Evolutionary conservation across 805 yeast species (phyloP), one percentile per base, ranked within the genome.

Genomic region (Wickerhamiella sergipiensis): DNA sequence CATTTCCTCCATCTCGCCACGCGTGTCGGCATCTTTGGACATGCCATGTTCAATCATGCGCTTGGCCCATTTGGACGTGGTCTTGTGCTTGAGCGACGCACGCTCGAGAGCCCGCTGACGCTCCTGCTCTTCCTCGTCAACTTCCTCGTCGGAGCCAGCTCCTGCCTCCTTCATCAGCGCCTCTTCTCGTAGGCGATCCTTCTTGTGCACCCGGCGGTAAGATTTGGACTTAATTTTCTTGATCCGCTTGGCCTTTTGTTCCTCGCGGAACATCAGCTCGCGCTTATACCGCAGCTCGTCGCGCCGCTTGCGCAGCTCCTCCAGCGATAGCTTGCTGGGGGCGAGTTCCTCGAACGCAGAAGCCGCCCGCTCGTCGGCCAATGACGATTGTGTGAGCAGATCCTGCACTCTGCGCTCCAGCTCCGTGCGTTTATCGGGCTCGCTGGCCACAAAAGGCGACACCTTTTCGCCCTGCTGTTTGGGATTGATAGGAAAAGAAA

Each of bases 1-100:
- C 96, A 89, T 89, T 61, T 87, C 96, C 67, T 92, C 97, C 73
- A 90, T 76, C 61, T 92, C 97, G 8, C 79, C 84, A 61, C 97
- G 74, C 19, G 84, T 83, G 33, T 78, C 79, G 36, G 82, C 78
- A 64, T 90, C 97, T 59, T 90, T 89, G 39, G 89, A 76, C 74
- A 92, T 76, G 15, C 97, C 97, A 58, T 88, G 85, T 58, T 81
- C 83, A 48, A 88, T 79, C 87, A 90, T 80, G 48, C 84, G 79
- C 64, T 80, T 80, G 17, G 97, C 96, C 96, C 97, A 92, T 60
- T 80, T 78, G 7, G 89, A 78, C 46, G 83, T 83, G 46, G 88
- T 85, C 65, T 85, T 88, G 70, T 90, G 97, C 60, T 86, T 85
- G 58, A 89, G 73, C 2, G 85, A 73, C 94, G 94, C 92, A 66